These are phyloP conservation scores for Zygoascus biomembranicola DNA, from an alignment of 805 yeast species.

Conservation along the genomic window DNA sequence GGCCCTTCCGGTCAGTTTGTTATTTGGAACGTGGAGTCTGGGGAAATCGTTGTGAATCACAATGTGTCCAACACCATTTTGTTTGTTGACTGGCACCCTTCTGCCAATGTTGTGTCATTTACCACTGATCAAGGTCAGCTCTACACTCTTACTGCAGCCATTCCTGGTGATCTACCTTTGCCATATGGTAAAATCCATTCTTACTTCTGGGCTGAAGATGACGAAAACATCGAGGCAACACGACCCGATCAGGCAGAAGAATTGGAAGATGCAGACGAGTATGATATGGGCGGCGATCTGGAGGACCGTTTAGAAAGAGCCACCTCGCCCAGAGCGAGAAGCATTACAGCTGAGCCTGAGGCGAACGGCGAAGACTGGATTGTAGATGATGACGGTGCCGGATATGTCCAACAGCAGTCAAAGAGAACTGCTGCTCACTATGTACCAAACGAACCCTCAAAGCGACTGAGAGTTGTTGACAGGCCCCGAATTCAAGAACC, in stretches of 20 bases:
- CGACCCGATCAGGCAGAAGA: conserved; percentile 20
- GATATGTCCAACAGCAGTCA: conserved; percentile 25
- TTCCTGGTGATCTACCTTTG: conserved; percentile 16
- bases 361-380: conserved; percentile 44
- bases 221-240: not conserved
- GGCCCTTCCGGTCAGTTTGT: conserved; percentile 43
- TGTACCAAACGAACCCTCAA: not conserved
- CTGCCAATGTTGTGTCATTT: conserved; percentile 25
- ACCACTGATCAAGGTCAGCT: conserved; percentile 28
- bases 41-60: conserved; percentile 28
- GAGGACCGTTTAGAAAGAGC: conserved; percentile 15
- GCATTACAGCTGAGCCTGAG: conserved; percentile 15
- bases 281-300: conserved; percentile 25
- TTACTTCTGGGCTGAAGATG: not conserved
- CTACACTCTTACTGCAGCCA: conserved; percentile 14
- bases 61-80: conserved; percentile 3
- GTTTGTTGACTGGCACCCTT: conserved; percentile 34
- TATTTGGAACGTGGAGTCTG: conserved; percentile 45
- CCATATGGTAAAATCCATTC: conserved; percentile 22
- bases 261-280: conserved; percentile 21
- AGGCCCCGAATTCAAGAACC: conserved; percentile 32
- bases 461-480: not conserved
- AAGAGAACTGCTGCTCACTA: not conserved
- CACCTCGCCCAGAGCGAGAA: conserved; percentile 17
- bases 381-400: conserved; percentile 58